phyloP scores from a whole-genome alignment of 2,329 filamentous ascomycete species.

The Cladophialophora chaetospira region DNA sequence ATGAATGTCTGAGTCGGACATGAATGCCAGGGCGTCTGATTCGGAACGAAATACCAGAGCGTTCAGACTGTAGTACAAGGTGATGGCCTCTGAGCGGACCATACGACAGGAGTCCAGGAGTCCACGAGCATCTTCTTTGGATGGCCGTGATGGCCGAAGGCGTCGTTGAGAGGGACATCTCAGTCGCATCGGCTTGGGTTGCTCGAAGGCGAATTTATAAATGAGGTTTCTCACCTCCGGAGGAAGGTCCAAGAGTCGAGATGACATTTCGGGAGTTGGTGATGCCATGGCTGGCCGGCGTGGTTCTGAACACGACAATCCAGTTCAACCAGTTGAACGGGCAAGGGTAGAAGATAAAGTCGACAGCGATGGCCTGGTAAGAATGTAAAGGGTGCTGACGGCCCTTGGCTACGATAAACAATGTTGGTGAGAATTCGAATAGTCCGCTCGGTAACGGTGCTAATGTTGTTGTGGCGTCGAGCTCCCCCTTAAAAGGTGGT shows the following conservation, averaged over 20 bases:
- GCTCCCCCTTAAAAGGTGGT: slow-evolving; percentile 1
- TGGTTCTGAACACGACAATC: too few species aligned
- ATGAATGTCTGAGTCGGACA: slow-evolving; percentile 24
- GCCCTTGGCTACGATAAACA: neutral
- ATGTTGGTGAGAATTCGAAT: neutral
- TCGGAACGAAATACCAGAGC: slow-evolving; percentile 26
- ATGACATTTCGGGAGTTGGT: slow-evolving; percentile 2
- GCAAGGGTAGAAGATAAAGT: neutral
- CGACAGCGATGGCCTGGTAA: neutral
- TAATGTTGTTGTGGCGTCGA: neutral
- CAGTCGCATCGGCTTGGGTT: slow-evolving; percentile 15
- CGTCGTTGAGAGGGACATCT: slow-evolving; percentile 26
- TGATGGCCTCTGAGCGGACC: slow-evolving; percentile 25
- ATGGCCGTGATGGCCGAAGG: slow-evolving; percentile 25
- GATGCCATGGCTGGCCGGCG: slow-evolving; percentile 4
- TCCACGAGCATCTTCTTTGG: slow-evolving; percentile 26
- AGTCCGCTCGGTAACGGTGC: neutral
- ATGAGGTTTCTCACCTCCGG: slow-evolving; percentile 30
- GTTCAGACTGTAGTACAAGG: slow-evolving; percentile 29
- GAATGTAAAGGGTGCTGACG: slow-evolving; percentile 1
- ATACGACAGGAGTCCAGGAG: slow-evolving; percentile 24
- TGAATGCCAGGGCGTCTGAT: slow-evolving; percentile 23
- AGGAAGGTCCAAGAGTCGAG: slow-evolving; percentile 22
- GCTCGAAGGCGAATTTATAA: slow-evolving; percentile 26
- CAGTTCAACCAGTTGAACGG: slow-evolving; percentile 10